Percentiles rank a stretch among this genome's conserved stretches.
These are phyloP conservation scores for Suillus variegatus DNA, from an alignment of 768 basidiomycete genomes.

Conservation along the genomic window DNA sequence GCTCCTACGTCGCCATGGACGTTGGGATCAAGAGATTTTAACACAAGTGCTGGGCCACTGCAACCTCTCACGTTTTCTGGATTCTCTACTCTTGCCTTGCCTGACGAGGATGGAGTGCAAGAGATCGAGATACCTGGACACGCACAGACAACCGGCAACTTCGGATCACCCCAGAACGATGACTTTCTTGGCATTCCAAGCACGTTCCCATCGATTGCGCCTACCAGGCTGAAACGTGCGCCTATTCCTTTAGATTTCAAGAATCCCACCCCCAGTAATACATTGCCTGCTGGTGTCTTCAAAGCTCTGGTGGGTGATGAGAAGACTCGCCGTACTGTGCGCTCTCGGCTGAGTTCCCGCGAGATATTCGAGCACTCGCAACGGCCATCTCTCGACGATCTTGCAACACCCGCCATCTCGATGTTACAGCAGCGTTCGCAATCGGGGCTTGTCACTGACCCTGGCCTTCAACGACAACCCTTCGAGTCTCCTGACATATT, in stretches of 20 bases:
- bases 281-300: constrained; percentile 84
- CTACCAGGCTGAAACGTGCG: constrained; percentile 55
- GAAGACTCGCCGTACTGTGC: constrained; percentile 67
- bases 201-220: constrained; percentile 16
- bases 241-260: constrained; percentile 83
- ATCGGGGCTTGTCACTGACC: constrained; percentile 59
- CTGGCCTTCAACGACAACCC: constrained; percentile 39
- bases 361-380: constrained; percentile 72
- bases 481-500: constrained; percentile 42
- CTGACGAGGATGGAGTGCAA: constrained; percentile 15
- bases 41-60: constrained; percentile 23
- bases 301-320: constrained; percentile 75
- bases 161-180: constrained; percentile 17
- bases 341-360: constrained; percentile 72
- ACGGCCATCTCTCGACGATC: constrained; percentile 77
- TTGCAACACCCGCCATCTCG: constrained; percentile 65
- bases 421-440: constrained; percentile 60
- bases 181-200: constrained; percentile 9
- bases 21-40: constrained; percentile 25
- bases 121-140: constrained; percentile 11
- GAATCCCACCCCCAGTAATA: constrained; percentile 64
- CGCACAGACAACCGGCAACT: constrained; percentile 11
- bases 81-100: constrained; percentile 46
- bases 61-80: constrained; percentile 66
- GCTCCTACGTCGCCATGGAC: constrained; percentile 42